phyloP scores from a whole-genome alignment of 1,139 yeast species.

The Scheffersomyces parashehatae region DNA sequence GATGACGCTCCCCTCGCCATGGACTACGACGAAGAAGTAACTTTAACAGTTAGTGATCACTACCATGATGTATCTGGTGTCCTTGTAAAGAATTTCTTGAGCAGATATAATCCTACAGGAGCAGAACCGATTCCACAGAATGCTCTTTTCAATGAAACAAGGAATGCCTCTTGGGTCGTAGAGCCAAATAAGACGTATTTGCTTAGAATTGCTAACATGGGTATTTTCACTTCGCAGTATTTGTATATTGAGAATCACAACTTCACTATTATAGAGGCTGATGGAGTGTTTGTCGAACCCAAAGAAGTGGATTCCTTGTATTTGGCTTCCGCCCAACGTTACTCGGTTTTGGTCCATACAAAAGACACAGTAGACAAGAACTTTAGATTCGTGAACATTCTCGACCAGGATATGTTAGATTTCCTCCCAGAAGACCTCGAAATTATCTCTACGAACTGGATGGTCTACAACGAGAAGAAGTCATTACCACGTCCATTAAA shows the following conservation, averaged over 20 bases:
- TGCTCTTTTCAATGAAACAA: slow-evolving; percentile 62
- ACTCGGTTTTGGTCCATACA: slow-evolving; percentile 60
- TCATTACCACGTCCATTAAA: slow-evolving; percentile 17
- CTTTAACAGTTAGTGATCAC: slow-evolving; percentile 59
- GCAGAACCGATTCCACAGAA: slow-evolving; percentile 80
- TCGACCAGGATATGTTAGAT: slow-evolving; percentile 72
- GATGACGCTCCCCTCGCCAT: slow-evolving; percentile 55
- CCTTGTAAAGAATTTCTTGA: slow-evolving; percentile 50
- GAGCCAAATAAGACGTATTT: slow-evolving; percentile 64
- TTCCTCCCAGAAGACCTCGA: slow-evolving; percentile 53
- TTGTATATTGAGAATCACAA: slow-evolving; percentile 68
- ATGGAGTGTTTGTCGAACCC: slow-evolving; percentile 67
- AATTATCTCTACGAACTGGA: slow-evolving; percentile 54
- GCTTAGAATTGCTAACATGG: slow-evolving; percentile 63
- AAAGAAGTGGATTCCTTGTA: slow-evolving; percentile 57
- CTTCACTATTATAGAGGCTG: slow-evolving; percentile 68
- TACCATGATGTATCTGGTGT: slow-evolving; percentile 55
- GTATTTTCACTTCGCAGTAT: slow-evolving; percentile 73
- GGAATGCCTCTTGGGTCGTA: slow-evolving; percentile 57
- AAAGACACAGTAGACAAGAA: slow-evolving; percentile 44
- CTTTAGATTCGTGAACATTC: slow-evolving; percentile 60
- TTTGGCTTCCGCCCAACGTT: slow-evolving; percentile 72
- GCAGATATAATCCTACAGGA: slow-evolving; percentile 75
- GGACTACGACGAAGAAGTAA: slow-evolving; percentile 62
- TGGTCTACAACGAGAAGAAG: slow-evolving; percentile 46